Percentiles rank a stretch among this genome's conserved stretches.
phyloP scores from a whole-genome alignment of 1,139 yeast species.

The Nakaseomyces glabratus region DNA sequence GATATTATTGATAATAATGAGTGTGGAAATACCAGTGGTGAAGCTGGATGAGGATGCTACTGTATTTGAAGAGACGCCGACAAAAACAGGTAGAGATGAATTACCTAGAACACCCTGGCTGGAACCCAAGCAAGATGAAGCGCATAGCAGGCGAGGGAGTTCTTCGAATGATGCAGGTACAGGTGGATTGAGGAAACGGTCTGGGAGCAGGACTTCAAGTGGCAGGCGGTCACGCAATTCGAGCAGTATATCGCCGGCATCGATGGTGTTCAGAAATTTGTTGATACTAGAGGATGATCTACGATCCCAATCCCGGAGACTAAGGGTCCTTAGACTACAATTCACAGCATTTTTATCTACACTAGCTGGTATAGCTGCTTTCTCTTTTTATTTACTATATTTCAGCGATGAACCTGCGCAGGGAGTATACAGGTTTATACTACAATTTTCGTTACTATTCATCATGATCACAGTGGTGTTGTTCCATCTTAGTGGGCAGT shows the following conservation, averaged over 20 bases:
- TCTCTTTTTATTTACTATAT: slow-evolving; percentile 31
- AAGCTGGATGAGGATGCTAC: slow-evolving; percentile 9
- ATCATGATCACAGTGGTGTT: slow-evolving; percentile 61
- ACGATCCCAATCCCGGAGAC: slow-evolving; percentile 70
- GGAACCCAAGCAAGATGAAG: neutral
- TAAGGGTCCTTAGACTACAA: slow-evolving; percentile 58
- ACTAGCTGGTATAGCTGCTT: slow-evolving; percentile 35
- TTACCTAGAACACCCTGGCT: neutral
- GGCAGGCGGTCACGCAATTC: slow-evolving; percentile 24
- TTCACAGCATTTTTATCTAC: slow-evolving; percentile 61
- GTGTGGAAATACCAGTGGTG: slow-evolving; percentile 10
- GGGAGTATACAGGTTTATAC: slow-evolving; percentile 35
- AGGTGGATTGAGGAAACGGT: slow-evolving; percentile 13
- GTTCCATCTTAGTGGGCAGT: slow-evolving; percentile 84
- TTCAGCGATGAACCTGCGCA: slow-evolving; percentile 18
- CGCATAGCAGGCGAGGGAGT: slow-evolving; percentile 2
- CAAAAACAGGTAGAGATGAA: slow-evolving; percentile 6
- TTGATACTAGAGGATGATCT: slow-evolving; percentile 77
- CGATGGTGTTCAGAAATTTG: slow-evolving; percentile 69
- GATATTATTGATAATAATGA: no score
- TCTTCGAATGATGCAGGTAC: neutral
- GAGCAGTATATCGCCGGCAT: slow-evolving; percentile 44
- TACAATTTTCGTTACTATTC: slow-evolving; percentile 59
- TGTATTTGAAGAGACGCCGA: slow-evolving; percentile 9
- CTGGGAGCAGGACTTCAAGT: slow-evolving; percentile 28